A percentile compares a stretch with the other conserved stretches of the same genome.
Conservation (phyloP, 495 filamentous ascomycete genomes). For the Aspergillus bridgeri region DNA sequence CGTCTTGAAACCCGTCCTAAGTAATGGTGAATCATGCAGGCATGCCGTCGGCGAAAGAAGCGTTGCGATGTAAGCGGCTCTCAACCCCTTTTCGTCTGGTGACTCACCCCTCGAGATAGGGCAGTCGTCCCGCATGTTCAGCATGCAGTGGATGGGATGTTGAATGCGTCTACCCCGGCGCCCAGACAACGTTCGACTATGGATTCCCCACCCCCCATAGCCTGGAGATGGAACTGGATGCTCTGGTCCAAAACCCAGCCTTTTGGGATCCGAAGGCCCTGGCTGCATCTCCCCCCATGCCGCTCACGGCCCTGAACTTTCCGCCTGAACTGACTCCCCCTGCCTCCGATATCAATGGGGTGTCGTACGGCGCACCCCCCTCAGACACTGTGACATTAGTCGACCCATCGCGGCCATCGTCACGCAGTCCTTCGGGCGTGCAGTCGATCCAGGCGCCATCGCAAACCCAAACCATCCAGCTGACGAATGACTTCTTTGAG, state of each 20-base stretch:
- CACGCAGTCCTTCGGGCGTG: too few relatives aligned
- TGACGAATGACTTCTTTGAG: slow-evolving; percentile 1
- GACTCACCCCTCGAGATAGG: neutral
- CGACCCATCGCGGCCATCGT: too few relatives aligned
- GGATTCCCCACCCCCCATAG: slow-evolving; percentile 4
- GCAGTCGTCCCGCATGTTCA: slow-evolving; percentile 4
- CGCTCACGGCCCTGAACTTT: neutral
- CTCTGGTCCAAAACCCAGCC: too few relatives aligned
- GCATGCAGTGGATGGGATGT: slow-evolving; percentile 3
- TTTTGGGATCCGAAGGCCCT: too few relatives aligned
- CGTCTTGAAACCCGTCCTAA: too few relatives aligned
- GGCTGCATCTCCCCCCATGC: neutral
- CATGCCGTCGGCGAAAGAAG: slow-evolving; percentile 8
- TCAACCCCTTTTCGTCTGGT: neutral
- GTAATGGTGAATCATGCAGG: neutral
- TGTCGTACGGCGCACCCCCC: neutral
- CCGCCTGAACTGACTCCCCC: neutral
- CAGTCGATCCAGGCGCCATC: neutral
- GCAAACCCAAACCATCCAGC: neutral
- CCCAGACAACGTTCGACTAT: slow-evolving; percentile 1
- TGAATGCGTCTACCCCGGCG: neutral
- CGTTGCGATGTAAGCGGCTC: slow-evolving; percentile 2
- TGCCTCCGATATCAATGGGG: neutral
- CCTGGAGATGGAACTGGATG: neutral
- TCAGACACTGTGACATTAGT: neutral